Evolutionary conservation across 768 basidiomycete genomes (phyloP), one percentile per base, ranked within the genome.

Genomic region (Boletus pseudopeckii): DNA sequence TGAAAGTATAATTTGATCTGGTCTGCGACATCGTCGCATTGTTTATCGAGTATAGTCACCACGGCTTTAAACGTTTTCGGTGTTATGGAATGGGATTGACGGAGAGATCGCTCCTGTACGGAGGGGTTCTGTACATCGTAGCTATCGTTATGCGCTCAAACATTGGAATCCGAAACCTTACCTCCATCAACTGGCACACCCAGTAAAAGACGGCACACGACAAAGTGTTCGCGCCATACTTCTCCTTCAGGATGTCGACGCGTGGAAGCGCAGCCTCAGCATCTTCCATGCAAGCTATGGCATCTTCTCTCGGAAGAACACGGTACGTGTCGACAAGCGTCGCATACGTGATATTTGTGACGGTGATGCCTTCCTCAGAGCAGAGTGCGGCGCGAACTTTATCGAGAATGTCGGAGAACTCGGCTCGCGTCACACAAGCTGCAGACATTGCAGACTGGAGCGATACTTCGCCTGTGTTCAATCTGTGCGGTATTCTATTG

Each of bases 161-260:
- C 2, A 17, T 7, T 5, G 26, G 4, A 22, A 36, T 30, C 0
- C 5, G n/a, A 32, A 1, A 45, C 0, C 48, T 43, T 39, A 79
- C 79, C 62, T 74, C 72, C 32, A 73, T 63, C 36, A 71, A 43
- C 38, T 71, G 71, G 45, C 70, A 77, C 3, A 75, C 69, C 80
- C 80, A 82, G 48, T 70, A 75, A 60, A 79, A 82, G 4, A 80
- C 61, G 4, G 72, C 73, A 42, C 72, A 75, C 38, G 61, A 70
- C 22, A 75, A 64, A 15, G 64, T 53, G 34, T 51, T 47, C 0
- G 44, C 38, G 18, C 66, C 58, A n/a, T 70, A 49, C 24, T 47
- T 56, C 11, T 60, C 49, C 48, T 50, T 64, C 10, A 71, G 32
- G 26, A 63, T 26, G 3, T 56, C 36, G n/a, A 52, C 34, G 1